phyloP scores from a whole-genome alignment of 208 protist species.

The Entamoeba moshkovskii region DNA sequence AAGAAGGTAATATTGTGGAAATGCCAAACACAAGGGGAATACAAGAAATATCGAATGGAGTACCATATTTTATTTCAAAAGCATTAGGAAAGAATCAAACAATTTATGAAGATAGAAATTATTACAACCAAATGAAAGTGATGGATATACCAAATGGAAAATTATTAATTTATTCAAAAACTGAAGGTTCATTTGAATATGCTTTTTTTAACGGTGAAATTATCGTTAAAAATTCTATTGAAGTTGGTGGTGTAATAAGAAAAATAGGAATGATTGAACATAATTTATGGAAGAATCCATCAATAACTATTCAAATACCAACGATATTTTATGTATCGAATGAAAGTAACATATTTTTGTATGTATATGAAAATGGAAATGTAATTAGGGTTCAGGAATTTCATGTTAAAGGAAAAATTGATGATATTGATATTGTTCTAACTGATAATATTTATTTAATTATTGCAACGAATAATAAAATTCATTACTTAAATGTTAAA shows the following conservation, averaged over 20 bases:
- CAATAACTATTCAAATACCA: not conserved
- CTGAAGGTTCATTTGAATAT: not conserved
- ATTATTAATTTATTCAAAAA: not conserved
- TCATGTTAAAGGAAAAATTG: not conserved
- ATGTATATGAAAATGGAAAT: not conserved
- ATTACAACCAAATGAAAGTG: not conserved
- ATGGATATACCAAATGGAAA: not conserved
- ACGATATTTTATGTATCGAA: not conserved
- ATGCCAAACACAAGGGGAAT: not conserved
- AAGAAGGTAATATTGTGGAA: not conserved
- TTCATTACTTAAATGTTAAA: not conserved
- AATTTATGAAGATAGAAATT: not conserved
- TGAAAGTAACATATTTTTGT: not conserved
- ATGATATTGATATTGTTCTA: not conserved
- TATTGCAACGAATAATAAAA: not conserved
- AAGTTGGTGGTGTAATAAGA: not conserved
- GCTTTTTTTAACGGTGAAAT: not conserved
- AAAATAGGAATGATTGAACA: not conserved
- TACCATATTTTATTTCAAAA: not conserved
- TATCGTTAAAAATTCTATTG: not conserved
- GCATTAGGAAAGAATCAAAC: not conserved
- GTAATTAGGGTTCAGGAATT: not conserved
- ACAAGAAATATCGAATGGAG: not conserved
- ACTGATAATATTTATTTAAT: not conserved
- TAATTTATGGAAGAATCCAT: not conserved